Evolutionary conservation across 768 basidiomycete species (phyloP).

Genomic region (Suillus subalutaceus): DNA sequence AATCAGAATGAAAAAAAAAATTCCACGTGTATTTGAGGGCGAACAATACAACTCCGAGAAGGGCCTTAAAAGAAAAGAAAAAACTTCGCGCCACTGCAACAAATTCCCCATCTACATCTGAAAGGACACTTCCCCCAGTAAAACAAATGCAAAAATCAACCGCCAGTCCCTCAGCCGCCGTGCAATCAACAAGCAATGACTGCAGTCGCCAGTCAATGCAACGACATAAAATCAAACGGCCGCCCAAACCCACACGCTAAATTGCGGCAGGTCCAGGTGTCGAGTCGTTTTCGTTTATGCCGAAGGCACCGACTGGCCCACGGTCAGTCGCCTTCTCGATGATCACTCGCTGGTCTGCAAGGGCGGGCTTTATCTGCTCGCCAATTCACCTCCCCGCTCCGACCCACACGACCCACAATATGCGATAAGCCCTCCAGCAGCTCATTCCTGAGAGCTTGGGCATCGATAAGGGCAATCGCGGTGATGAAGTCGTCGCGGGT

Average conservation of each 20-base stretch:
- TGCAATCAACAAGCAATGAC: neutral
- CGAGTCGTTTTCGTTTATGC: constrained; percentile 27
- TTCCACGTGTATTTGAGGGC: neutral
- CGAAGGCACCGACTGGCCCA: constrained; percentile 11
- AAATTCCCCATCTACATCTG: neutral
- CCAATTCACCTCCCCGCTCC: neutral
- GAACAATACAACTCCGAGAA: neutral
- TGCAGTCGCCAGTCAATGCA: neutral
- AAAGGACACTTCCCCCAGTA: neutral
- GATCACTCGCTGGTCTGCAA: neutral
- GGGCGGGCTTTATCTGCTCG: neutral
- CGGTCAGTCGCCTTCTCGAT: neutral
- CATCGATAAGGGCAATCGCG: neutral
- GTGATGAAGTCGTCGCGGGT: constrained; percentile 6
- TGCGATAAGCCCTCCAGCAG: neutral
- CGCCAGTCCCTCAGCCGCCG: neutral
- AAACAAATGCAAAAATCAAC: neutral
- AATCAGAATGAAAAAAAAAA: too few relatives aligned
- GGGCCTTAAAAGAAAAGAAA: neutral
- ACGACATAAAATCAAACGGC: neutral
- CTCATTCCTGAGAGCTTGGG: neutral
- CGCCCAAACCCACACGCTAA: neutral
- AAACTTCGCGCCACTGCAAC: neutral
- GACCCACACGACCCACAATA: neutral
- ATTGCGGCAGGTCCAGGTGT: constrained; percentile 20